Evolutionary conservation across 768 basidiomycete species (phyloP), one percentile per base, ranked within the genome.

Genomic region (Terana coerulea): DNA sequence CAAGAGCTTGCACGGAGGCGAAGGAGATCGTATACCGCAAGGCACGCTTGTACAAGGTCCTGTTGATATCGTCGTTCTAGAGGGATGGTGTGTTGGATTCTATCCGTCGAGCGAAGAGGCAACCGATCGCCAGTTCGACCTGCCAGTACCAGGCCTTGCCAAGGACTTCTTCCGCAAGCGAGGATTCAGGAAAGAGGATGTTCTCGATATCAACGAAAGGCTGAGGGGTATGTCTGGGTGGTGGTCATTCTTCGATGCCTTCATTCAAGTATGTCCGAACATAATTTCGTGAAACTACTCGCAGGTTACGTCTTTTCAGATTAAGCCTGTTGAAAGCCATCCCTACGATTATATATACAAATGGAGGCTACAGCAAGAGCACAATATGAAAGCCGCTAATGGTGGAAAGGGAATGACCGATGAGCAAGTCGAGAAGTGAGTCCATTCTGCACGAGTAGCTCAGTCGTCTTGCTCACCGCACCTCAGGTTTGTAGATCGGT

Each of bases 11-110:
- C 81, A 79, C 61, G 67, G 70, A 33, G 95, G 95, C 2, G 77
- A 90, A 68, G 95, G 95, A 0, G 95, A 98, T 67, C 84, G 95
- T 12, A 61, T 81, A 1, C 69, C 73, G 0, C 69, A 70, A 31
- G 77, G 79, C 14, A 63, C 67, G 1, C 57, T 71, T 1, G 72
- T 92, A 5, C 29, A 71, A 55, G 63, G 73, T 62, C 77, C 77
- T 0, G 54, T 87, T 5, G 91, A 99, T 62, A 72, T 98, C 12
- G 86, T 98, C 44, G 77, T 99, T 43, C 71, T 99, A 43, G 97
- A 99, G 71, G 97, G 97, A 9, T 99, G 97, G 97, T 93, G 86
- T 67, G 81, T 89, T 21, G 95, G 95, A 0, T 98, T 97, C 64
- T 75, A 76, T 45, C 84, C 91, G 1, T 73, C 91, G 5, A 59